Base-by-base conservation (phyloP, 768 basidiomycete genomes). In the Tulasnella sp. region DNA sequence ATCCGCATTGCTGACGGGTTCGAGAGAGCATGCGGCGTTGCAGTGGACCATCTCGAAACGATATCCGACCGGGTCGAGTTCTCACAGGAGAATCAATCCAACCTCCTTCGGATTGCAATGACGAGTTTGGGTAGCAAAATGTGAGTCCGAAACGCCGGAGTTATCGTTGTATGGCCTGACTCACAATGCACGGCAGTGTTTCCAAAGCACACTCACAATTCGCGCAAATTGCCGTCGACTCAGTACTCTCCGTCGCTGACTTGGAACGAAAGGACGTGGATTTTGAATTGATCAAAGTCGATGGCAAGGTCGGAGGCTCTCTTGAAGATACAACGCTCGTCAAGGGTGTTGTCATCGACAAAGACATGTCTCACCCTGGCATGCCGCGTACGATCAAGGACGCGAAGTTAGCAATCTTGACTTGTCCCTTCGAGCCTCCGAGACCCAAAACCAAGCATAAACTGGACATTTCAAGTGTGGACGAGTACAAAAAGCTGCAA, bases 391-490 rank as follows among this genome's bases (percentile, higher is more conserved):
- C 83, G 40, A 89, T 99, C 76, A 86, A 84, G 75, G 92, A 98
- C 79, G 97, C 97, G 69, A 89, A 89, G 73, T 84, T 99, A 70
- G 97, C 96, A 16, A 98, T 99, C 81, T 86, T 99, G 62, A 99
- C 97, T 59, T 99, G 97, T 81, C 95, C 97, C 26, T 99, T 99
- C 79, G 97, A 99, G 79, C 97, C 97, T 19, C 97, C 97, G 2
- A 90, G 97, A 29, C 97, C 97, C 42, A 99, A 98, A 84, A 99
- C 97, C 12, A 99, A 99, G 83, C 97, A 99, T 81, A 96, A 99
- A 81, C 83, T 99, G 44, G 97, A 99, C 77, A 98, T 99, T 77
- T 94, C 94, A 39, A 89, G 86, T 72, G 97, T 98, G 39, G 96
- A 98, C 22, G 97, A 98, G 82, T 99, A 90, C 85, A 93, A 92